phyloP scores from a whole-genome alignment of 2,329 filamentous ascomycete genomes.

The Neocucurbitaria cava region DNA sequence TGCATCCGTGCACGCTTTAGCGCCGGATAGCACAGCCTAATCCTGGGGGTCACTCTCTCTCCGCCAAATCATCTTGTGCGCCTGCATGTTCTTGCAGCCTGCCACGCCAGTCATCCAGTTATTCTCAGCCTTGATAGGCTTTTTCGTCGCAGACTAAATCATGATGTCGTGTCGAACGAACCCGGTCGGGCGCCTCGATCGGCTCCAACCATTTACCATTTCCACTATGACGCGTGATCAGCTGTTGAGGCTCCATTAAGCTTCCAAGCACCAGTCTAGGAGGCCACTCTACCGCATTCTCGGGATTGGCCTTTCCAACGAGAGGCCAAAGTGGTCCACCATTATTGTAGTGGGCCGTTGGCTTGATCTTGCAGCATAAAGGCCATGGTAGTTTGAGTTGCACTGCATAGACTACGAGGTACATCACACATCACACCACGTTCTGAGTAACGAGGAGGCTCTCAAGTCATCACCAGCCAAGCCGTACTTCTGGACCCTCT shows the following conservation, averaged over 20 bases:
- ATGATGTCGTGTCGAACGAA: conserved; percentile 1
- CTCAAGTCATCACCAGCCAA: conserved; percentile 1
- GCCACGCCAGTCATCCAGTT: not conserved
- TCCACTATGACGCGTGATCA: not conserved
- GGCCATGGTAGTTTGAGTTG: conserved; percentile 6
- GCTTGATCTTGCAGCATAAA: conserved; percentile 3
- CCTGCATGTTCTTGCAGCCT: conserved; percentile 7
- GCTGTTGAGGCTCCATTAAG: not conserved
- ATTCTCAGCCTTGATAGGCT: conserved; percentile 10
- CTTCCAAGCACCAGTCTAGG: not conserved
- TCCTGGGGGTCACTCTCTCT: conserved; percentile 20
- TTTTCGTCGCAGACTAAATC: not conserved
- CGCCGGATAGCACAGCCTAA: conserved; percentile 14
- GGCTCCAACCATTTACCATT: conserved; percentile 5
- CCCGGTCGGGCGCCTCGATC: conserved; percentile 12
- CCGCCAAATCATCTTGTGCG: conserved; percentile 17
- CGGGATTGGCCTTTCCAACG: not conserved
- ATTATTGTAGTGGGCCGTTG: not conserved
- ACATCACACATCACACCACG: conserved; percentile 11
- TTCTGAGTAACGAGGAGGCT: conserved; percentile 9
- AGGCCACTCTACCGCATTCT: conserved; percentile 1
- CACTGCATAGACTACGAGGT: conserved; percentile 11
- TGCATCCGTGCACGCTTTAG: conserved; percentile 13
- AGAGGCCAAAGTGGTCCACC: not conserved
- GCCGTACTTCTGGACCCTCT: conserved; percentile 3